A percentile compares a stretch with the other conserved stretches of the same genome.
These are phyloP conservation scores for Taphrina wiesneri DNA, from an alignment of 1,139 yeast species.

Conservation along the genomic window DNA sequence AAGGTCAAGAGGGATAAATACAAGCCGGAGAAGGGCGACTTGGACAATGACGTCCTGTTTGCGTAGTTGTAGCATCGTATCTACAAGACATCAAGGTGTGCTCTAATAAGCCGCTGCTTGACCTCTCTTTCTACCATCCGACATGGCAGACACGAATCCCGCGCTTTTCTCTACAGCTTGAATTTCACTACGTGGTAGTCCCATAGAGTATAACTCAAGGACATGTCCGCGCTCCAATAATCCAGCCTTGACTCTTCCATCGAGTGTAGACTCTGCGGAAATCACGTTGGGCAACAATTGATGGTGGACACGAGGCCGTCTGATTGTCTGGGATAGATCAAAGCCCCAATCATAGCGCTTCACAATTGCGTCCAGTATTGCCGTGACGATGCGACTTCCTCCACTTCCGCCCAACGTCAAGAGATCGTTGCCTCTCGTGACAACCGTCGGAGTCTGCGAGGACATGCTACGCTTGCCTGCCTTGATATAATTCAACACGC, in stretches of 20 bases:
- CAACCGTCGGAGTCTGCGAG: slow-evolving; percentile 84
- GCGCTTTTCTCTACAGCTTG: slow-evolving; percentile 24
- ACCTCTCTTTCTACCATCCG: slow-evolving; percentile 33
- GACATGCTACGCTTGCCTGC: slow-evolving; percentile 83
- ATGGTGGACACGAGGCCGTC: slow-evolving; percentile 83
- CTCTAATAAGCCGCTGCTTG: slow-evolving; percentile 28
- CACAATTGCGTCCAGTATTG: slow-evolving; percentile 76
- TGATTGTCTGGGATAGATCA: slow-evolving; percentile 65
- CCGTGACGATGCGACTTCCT: slow-evolving; percentile 84
- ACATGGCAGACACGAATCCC: slow-evolving; percentile 14
- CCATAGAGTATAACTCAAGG: slow-evolving; percentile 3
- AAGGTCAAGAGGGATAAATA: slow-evolving; percentile 18
- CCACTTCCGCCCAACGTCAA: slow-evolving; percentile 90
- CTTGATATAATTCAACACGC: slow-evolving; percentile 69
- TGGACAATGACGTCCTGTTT: slow-evolving; percentile 31
- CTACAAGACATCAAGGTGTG: neutral
- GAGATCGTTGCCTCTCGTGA: slow-evolving; percentile 65
- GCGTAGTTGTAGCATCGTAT: neutral
- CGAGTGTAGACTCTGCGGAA: slow-evolving; percentile 58
- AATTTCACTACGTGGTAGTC: slow-evolving; percentile 22
- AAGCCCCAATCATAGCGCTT: slow-evolving; percentile 60
- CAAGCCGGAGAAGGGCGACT: slow-evolving; percentile 22
- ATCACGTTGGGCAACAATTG: slow-evolving; percentile 76
- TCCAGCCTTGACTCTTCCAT: neutral
- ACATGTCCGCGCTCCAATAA: slow-evolving; percentile 28